These are phyloP conservation scores for Talaromyces sp. DNA, from an alignment of 2,329 filamentous ascomycete species.

Conservation along the genomic window DNA sequence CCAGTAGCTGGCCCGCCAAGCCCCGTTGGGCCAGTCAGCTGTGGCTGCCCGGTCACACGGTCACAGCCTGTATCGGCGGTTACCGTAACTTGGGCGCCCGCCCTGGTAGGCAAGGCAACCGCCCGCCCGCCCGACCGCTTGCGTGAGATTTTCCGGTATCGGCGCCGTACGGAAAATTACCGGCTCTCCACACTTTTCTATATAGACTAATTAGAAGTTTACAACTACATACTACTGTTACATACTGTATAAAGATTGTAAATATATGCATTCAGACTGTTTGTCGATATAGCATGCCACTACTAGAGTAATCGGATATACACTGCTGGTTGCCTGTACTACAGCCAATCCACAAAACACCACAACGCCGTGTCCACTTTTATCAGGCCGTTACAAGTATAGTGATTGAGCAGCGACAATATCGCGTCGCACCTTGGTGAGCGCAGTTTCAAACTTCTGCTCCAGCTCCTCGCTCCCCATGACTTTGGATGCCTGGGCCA, in stretches of 20 bases:
- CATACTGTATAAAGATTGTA: not conserved
- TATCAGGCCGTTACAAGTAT: constrained; percentile 59
- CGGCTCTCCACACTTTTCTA: not conserved
- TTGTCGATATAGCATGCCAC: not conserved
- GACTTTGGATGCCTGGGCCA: constrained; percentile 91
- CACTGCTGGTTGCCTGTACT: not conserved
- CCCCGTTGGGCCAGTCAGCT: not conserved
- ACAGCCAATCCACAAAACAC: not conserved
- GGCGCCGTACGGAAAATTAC: not conserved
- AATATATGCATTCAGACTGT: not conserved
- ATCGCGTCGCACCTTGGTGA: constrained; percentile 82
- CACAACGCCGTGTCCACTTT: not conserved
- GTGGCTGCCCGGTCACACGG: not conserved
- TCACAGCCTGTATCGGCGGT: not conserved
- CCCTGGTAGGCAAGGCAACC: not conserved
- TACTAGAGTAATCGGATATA: not conserved
- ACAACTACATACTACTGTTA: not conserved
- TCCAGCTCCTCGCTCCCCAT: constrained; percentile 96
- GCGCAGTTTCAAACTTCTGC: constrained; percentile 80
- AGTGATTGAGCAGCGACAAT: constrained; percentile 92
- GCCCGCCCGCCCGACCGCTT: not conserved
- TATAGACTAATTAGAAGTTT: no score
- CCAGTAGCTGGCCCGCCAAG: not conserved
- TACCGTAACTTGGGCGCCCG: not conserved
- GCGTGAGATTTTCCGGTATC: not conserved